A percentile compares a stretch with the other conserved stretches of the same genome.
Evolutionary conservation across 1,284 basidiomycete genomes (phyloP).

Genomic region (Apiotrichum sp.): DNA sequence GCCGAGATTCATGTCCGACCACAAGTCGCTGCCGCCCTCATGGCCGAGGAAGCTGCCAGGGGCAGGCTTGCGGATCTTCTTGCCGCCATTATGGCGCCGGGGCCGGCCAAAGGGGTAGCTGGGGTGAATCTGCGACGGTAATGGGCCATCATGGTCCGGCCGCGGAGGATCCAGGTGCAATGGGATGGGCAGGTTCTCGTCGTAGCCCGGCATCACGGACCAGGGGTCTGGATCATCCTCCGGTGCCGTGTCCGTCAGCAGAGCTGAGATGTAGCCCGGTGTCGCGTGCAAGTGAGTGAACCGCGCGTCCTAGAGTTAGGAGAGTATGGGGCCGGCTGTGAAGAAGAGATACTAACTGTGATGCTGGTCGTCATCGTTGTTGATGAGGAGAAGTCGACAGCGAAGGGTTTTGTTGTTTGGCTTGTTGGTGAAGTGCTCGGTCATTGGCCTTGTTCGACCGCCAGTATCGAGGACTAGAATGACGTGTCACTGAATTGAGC

Average conservation of each 20-base stretch:
- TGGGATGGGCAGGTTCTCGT: constrained; percentile 30
- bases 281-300: constrained; percentile 41
- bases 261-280: constrained; percentile 25
- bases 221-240: constrained; percentile 30
- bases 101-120: constrained; percentile 39
- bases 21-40: constrained; percentile 12
- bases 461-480: too few species aligned
- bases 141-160: constrained; percentile 38
- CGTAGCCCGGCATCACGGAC: constrained; percentile 44
- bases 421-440: not conserved
- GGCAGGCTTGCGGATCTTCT: constrained; percentile 17
- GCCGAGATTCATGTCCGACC: constrained; percentile 34
- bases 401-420: not conserved
- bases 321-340: not conserved
- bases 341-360: constrained; percentile 15
- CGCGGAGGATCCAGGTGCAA: constrained; percentile 28
- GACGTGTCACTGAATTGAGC: too few species aligned
- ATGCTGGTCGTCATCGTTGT: constrained; percentile 28
- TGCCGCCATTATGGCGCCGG: not conserved
- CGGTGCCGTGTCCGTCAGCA: constrained; percentile 35
- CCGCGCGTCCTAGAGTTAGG: constrained; percentile 33
- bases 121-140: constrained; percentile 38
- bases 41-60: constrained; percentile 4
- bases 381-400: not conserved
- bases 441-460: too few species aligned